A percentile compares a stretch with the other conserved stretches of the same genome.
phyloP scores from a whole-genome alignment of 305 asterid species.

The Stenogyne calaminthoides region DNA sequence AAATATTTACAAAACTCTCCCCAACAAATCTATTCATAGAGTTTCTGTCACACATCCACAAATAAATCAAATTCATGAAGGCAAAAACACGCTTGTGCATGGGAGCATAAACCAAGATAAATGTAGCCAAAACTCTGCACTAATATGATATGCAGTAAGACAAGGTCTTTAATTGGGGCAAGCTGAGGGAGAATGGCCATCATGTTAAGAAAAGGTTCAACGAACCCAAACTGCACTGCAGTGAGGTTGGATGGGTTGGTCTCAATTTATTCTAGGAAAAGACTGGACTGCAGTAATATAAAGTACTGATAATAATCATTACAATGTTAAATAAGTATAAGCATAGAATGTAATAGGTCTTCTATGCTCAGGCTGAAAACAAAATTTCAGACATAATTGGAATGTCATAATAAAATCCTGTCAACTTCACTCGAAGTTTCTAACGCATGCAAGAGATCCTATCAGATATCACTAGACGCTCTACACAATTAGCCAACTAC shows the following conservation, averaged over 20 bases:
- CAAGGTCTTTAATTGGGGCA: neutral
- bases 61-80: neutral
- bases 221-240: neutral
- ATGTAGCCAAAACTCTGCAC: slow-evolving; percentile 1
- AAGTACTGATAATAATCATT: neutral
- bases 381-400: neutral
- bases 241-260: neutral
- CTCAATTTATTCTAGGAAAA: neutral
- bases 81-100: neutral
- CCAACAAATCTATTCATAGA: neutral
- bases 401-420: neutral
- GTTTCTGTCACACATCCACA: neutral
- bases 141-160: neutral
- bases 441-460: slow-evolving; percentile 14
- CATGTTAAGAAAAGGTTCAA: neutral
- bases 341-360: neutral
- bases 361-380: neutral
- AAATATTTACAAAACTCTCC: neutral
- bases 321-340: neutral
- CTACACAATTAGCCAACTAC: slow-evolving; percentile 7
- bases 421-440: slow-evolving; percentile 8
- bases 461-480: slow-evolving; percentile 9
- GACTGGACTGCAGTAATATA: neutral
- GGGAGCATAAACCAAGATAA: neutral
- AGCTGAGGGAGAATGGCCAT: neutral